Evolutionary conservation across 2,329 filamentous ascomycete species (phyloP).

Genomic region (Whalleya microplaca): DNA sequence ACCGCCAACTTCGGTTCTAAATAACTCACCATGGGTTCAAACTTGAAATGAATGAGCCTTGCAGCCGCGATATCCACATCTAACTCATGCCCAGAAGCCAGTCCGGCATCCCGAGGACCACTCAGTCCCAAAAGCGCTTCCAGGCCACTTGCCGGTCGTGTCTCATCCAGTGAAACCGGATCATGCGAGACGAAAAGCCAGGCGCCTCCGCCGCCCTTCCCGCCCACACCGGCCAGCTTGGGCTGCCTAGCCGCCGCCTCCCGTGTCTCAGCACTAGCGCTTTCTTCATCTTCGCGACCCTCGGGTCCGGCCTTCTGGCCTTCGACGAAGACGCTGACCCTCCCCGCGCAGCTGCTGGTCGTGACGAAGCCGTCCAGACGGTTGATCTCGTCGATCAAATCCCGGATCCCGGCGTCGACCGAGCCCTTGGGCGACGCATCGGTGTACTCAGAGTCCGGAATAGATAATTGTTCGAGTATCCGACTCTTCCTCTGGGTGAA

Average conservation of each 20-base stretch:
- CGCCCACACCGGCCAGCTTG: constrained; percentile 67
- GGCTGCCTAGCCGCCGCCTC: constrained; percentile 28
- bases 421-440: constrained; percentile 90
- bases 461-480: constrained; percentile 72
- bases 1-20: neutral
- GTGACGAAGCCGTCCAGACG: constrained; percentile 75
- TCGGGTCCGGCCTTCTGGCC: constrained; percentile 55
- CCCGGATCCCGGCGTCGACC: constrained; percentile 77
- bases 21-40: constrained; percentile 83
- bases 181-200: constrained; percentile 93
- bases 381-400: constrained; percentile 82
- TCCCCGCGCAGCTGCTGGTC: constrained; percentile 89
- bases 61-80: constrained; percentile 35
- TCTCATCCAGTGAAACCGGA: constrained; percentile 50
- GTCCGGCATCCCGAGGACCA: constrained; percentile 32
- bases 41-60: constrained; percentile 80
- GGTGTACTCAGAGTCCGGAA: constrained; percentile 72
- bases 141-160: constrained; percentile 27
- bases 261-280: constrained; percentile 21
- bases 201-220: constrained; percentile 80
- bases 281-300: constrained; percentile 19
- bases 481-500: constrained; percentile 69
- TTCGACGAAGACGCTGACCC: constrained; percentile 87
- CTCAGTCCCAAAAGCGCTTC: constrained; percentile 35
- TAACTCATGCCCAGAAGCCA: constrained; percentile 25